phyloP scores from a whole-genome alignment of 2,329 filamentous ascomycete genomes.

The Aspergillus sp. region DNA sequence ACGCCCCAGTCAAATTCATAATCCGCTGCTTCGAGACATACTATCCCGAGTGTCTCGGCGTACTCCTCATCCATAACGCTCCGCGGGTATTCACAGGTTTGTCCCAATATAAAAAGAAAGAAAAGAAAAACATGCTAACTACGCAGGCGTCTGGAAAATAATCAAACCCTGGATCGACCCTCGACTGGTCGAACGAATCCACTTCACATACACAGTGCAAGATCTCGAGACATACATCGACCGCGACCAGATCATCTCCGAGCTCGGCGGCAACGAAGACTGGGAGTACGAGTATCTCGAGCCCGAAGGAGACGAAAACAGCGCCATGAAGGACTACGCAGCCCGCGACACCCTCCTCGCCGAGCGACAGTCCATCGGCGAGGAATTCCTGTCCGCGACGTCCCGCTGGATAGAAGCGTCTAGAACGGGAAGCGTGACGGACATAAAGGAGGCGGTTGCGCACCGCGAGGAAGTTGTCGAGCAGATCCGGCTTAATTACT shows the following conservation, averaged over 20 bases:
- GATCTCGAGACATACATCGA: conserved; percentile 76
- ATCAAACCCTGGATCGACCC: conserved; percentile 94
- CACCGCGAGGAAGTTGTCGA: conserved; percentile 63
- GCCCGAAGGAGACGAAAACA: conserved; percentile 72
- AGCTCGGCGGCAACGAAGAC: conserved; percentile 78
- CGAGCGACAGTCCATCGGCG: conserved; percentile 63
- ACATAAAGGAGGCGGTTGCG: conserved; percentile 51
- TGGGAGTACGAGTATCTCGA: conserved; percentile 83
- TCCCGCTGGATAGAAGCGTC: conserved; percentile 67
- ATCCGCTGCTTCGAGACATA: conserved; percentile 97
- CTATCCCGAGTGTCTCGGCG: conserved; percentile 85
- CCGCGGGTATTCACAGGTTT: conserved; percentile 86
- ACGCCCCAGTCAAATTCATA: conserved; percentile 93
- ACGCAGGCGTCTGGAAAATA: conserved; percentile 80
- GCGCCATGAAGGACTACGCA: conserved; percentile 63
- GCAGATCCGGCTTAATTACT: conserved; percentile 72
- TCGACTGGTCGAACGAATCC: conserved; percentile 85
- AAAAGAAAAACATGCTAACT: neutral
- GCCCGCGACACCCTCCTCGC: conserved; percentile 62
- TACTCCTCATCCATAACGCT: conserved; percentile 86
- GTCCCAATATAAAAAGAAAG: conserved; percentile 17
- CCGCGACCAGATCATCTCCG: conserved; percentile 66
- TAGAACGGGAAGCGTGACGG: conserved; percentile 41
- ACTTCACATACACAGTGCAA: conserved; percentile 76
- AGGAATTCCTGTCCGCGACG: conserved; percentile 72